A percentile compares a stretch with the other conserved stretches of the same genome.
phyloP scores from a whole-genome alignment of 345 rosid species.

The Linum usitatissimum region DNA sequence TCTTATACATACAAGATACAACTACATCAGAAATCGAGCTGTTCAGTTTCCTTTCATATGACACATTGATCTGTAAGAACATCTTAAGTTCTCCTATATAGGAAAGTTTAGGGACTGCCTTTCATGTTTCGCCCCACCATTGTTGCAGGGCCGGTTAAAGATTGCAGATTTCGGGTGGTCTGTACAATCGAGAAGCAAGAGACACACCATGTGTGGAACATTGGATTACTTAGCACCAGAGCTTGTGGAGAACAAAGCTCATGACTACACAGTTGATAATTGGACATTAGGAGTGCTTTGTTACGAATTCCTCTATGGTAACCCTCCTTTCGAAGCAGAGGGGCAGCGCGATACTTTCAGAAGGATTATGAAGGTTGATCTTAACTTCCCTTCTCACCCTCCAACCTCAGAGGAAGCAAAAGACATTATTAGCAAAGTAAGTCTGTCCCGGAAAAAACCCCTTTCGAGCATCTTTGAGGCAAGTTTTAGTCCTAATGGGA shows the following conservation, averaged over 20 bases:
- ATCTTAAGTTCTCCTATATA: neutral
- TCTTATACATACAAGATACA: too few species aligned
- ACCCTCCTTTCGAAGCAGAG: conserved; percentile 90
- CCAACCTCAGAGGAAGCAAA: conserved; percentile 58
- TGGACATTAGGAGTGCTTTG: conserved; percentile 92
- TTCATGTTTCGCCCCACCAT: neutral
- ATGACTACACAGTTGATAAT: conserved; percentile 88
- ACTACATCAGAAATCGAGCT: too few species aligned
- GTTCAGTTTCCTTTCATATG: neutral
- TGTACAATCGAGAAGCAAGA: conserved; percentile 84
- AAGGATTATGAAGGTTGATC: conserved; percentile 67
- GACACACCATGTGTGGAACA: conserved; percentile 95
- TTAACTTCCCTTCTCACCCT: conserved; percentile 63
- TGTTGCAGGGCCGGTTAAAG: conserved; percentile 65
- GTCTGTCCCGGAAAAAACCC: neutral
- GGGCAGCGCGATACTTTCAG: conserved; percentile 69
- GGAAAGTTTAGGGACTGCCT: neutral
- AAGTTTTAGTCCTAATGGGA: neutral
- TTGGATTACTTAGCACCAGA: conserved; percentile 94
- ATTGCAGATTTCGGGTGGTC: conserved; percentile 99
- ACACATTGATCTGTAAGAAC: neutral
- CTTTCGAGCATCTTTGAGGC: neutral
- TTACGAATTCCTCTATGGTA: conserved; percentile 87
- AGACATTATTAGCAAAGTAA: conserved; percentile 55
- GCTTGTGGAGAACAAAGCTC: conserved; percentile 86